These are phyloP conservation scores for Punica granatum DNA, from an alignment of 345 rosid species.

Conservation along the genomic window DNA sequence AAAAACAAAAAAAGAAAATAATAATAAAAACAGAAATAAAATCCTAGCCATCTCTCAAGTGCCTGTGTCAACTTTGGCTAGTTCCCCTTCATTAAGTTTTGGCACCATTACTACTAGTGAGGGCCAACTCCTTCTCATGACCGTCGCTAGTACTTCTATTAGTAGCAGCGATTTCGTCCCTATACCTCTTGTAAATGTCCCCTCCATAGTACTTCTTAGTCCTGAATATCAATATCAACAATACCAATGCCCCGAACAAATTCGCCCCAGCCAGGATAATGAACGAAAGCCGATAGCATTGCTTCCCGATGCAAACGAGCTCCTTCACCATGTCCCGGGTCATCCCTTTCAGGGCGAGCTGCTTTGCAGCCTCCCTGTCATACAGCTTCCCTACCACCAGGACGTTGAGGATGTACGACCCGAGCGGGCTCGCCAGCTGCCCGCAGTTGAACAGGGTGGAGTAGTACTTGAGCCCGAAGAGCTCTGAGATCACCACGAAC, in stretches of 20 bases:
- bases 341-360: constrained; percentile 14
- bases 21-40: no score
- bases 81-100: no score
- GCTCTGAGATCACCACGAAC: constrained; percentile 15
- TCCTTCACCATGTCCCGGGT: constrained; percentile 11
- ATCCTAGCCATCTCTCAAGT: no score
- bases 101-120: no score
- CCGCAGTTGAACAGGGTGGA: constrained; percentile 18
- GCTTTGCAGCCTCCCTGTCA: constrained; percentile 19
- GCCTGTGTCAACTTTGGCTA: no score
- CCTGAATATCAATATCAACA: constrained; percentile 14
- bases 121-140: neutral
- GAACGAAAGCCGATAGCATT: constrained; percentile 14
- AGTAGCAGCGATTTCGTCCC: constrained; percentile 10
- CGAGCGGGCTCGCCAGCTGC: constrained; percentile 19
- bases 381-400: constrained; percentile 16
- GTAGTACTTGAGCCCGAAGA: constrained; percentile 21
- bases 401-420: constrained; percentile 17
- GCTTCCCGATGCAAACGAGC: constrained; percentile 15
- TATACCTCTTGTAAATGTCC: constrained; percentile 19
- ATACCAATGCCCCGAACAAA: constrained; percentile 8
- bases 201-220: constrained; percentile 16
- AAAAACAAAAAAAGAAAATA: neutral
- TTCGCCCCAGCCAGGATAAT: constrained; percentile 10
- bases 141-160: neutral